Conservation (phyloP, 192 early-diverging fungal species). For the Spizellomyces sp. region DNA sequence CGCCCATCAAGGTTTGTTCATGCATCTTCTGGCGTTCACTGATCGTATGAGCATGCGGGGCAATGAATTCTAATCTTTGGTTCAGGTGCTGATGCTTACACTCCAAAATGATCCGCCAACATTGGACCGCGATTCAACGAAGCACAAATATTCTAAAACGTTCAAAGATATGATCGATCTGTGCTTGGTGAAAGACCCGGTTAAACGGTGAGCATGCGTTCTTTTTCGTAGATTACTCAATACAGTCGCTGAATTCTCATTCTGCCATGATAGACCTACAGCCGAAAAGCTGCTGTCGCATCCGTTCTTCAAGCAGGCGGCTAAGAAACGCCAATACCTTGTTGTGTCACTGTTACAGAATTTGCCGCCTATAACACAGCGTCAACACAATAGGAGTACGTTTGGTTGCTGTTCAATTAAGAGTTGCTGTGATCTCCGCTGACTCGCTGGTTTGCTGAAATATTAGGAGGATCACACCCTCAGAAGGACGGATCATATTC, state of each 20-base stretch:
- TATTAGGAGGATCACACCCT: slow-evolving; percentile 10
- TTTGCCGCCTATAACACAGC: slow-evolving; percentile 69
- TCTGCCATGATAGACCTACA: slow-evolving; percentile 58
- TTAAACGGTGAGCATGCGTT: slow-evolving; percentile 48
- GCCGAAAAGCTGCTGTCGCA: slow-evolving; percentile 78
- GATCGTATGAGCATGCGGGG: too few species aligned
- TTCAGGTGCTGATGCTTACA: slow-evolving; percentile 83
- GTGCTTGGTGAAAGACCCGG: slow-evolving; percentile 80
- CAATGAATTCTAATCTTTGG: not conserved
- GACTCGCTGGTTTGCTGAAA: not conserved
- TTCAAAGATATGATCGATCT: slow-evolving; percentile 88
- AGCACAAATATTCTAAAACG: slow-evolving; percentile 72
- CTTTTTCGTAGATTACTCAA: not conserved
- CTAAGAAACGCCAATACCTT: slow-evolving; percentile 70
- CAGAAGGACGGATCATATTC: slow-evolving; percentile 24
- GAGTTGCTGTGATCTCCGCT: not conserved
- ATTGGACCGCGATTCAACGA: slow-evolving; percentile 71
- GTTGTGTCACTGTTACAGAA: slow-evolving; percentile 56
- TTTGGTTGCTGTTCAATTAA: not conserved
- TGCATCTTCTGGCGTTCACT: not conserved
- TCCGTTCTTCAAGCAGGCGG: slow-evolving; percentile 72
- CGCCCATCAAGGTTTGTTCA: slow-evolving; percentile 72
- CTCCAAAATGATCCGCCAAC: slow-evolving; percentile 86
- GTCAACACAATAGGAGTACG: slow-evolving; percentile 61
- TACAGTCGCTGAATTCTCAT: not conserved